Evolutionary conservation across 2,329 filamentous ascomycete species (phyloP).

Genomic region (Cytospora piceicola): DNA sequence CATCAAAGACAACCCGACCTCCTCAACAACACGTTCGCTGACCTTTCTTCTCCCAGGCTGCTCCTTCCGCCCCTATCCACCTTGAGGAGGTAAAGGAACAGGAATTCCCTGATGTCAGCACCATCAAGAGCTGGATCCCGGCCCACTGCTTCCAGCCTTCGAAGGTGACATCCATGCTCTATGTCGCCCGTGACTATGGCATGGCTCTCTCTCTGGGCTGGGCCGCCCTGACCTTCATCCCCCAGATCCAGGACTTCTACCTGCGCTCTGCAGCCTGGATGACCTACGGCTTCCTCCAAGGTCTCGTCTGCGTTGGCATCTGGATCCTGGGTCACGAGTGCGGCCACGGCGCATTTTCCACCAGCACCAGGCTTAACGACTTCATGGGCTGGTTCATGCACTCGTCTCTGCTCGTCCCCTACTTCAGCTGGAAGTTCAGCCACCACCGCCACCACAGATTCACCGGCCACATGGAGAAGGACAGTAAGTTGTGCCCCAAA

Average conservation of each 20-base stretch:
- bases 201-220: slow-evolving; percentile 54
- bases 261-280: slow-evolving; percentile 56
- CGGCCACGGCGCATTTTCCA: slow-evolving; percentile 71
- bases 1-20: no score
- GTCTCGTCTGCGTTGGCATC: slow-evolving; percentile 67
- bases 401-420: slow-evolving; percentile 68
- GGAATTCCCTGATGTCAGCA: slow-evolving; percentile 52
- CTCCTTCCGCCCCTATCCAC: slow-evolving; percentile 15
- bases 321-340: slow-evolving; percentile 75
- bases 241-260: slow-evolving; percentile 48
- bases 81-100: slow-evolving; percentile 25
- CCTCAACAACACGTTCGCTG: no score
- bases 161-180: slow-evolving; percentile 54
- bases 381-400: slow-evolving; percentile 67
- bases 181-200: slow-evolving; percentile 59
- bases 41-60: slow-evolving; percentile 15
- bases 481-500: slow-evolving; percentile 44
- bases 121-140: slow-evolving; percentile 58
- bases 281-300: slow-evolving; percentile 66
- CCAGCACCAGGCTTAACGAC: slow-evolving; percentile 60
- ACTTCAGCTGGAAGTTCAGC: slow-evolving; percentile 74
- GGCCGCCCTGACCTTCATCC: slow-evolving; percentile 58
- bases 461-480: slow-evolving; percentile 69
- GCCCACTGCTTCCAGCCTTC: slow-evolving; percentile 64
- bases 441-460: slow-evolving; percentile 72